Evolutionary conservation across 768 basidiomycete species (phyloP), one percentile per base, ranked within the genome.

Genomic region (Daedalea quercina): DNA sequence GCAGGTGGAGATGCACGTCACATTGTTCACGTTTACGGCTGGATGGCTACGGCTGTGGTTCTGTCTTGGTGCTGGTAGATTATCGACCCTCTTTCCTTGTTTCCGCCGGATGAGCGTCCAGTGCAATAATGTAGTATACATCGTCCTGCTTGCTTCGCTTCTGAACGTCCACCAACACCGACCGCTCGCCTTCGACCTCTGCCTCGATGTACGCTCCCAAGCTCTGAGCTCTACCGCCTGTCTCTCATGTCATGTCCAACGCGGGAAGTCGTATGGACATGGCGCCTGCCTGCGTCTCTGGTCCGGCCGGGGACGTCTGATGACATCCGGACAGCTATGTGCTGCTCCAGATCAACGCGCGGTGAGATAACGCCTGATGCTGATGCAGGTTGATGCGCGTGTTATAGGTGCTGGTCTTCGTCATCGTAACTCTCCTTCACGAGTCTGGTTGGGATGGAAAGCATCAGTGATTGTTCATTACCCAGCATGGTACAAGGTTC

Each of bases 371-470:
- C 37, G 37, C 15, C 7, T 40, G 37, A 40, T 40, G 37, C 15
- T 40, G 15, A 40, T 40, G 37, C 37, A 40, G 19, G 19, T 19
- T 40, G 37, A 40, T 40, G 37, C 37, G 37, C 37, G 37, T 40
- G 17, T 47, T 72, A 89, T 51, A 95, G 70, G 61, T 91, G 88
- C 55, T 84, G 83, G 65, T 96, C 94, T 67, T 94, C 93, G 63
- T 96, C 94, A 63, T 95, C 94, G 56, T 96, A 96, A 23, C 90
- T 85, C 68, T 96, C 94, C 65, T 94, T 94, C 69, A 96, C 81
- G 37, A 96, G 74, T 51, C 87, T 87, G 63, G 47, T 57, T 41
- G n/a, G 54, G 42, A 50, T 31, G 35, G 12, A 3, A 46, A 9
- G 41, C 31, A 48, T 26, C 24, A 49, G 24, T 20, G 34, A 9